A percentile compares a stretch with the other conserved stretches of the same genome.
These are phyloP conservation scores for Clathrus columnatus DNA, from an alignment of 768 basidiomycete genomes.

Conservation along the genomic window DNA sequence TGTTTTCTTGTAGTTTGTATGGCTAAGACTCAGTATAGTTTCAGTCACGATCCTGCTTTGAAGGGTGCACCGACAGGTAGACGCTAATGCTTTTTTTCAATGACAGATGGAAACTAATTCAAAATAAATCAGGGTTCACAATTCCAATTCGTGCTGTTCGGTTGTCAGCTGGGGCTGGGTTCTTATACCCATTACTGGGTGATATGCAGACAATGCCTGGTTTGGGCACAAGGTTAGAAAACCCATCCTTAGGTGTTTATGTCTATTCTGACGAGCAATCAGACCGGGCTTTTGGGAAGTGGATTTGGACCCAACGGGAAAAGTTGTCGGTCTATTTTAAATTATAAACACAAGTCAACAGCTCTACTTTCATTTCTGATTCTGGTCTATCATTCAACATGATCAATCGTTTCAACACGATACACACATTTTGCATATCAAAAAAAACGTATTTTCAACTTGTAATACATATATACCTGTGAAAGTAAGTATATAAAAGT, in stretches of 20 bases:
- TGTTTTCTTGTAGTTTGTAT: slow-evolving; percentile 61
- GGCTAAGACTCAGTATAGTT: slow-evolving; percentile 97
- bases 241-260: slow-evolving; percentile 9
- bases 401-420: slow-evolving; percentile 10
- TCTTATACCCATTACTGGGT: slow-evolving; percentile 90
- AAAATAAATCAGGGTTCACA: slow-evolving; percentile 61
- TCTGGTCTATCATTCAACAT: neutral
- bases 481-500: neutral
- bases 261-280: neutral
- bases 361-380: slow-evolving; percentile 6
- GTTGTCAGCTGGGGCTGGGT: slow-evolving; percentile 87
- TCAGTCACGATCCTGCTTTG: slow-evolving; percentile 87
- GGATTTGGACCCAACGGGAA: slow-evolving; percentile 71
- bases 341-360: neutral
- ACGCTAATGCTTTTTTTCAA: slow-evolving; percentile 13
- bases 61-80: slow-evolving; percentile 81
- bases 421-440: neutral
- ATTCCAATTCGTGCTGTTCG: slow-evolving; percentile 85
- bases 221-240: slow-evolving; percentile 64
- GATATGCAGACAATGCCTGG: slow-evolving; percentile 99
- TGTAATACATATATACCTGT: neutral
- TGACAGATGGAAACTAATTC: neutral
- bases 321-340: slow-evolving; percentile 83
- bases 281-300: slow-evolving; percentile 84
- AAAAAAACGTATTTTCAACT: neutral